phyloP scores from a whole-genome alignment of 2,329 filamentous ascomycete species.

The Aureobasidium leucospermi region DNA sequence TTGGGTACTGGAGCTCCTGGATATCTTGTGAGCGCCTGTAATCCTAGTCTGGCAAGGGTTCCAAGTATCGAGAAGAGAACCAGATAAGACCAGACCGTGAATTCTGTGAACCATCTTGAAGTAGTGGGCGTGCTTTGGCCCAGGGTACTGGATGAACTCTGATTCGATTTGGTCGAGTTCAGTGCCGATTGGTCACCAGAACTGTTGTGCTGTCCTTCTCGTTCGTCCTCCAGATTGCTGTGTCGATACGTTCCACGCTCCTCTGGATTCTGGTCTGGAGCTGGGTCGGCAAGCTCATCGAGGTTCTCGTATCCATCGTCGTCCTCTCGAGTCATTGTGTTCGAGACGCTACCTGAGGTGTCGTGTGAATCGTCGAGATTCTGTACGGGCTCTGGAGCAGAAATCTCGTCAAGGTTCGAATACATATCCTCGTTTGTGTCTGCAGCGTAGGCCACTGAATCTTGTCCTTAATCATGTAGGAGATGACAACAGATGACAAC shows the following conservation, averaged over 20 bases:
- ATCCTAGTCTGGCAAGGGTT: conserved; percentile 69
- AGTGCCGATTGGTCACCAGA: too few relatives aligned
- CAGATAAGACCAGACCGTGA: conserved; percentile 66
- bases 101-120: background rate
- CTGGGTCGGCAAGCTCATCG: conserved; percentile 17
- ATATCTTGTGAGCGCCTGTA: conserved; percentile 69
- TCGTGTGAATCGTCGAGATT: background rate
- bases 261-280: conserved; percentile 18
- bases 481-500: too few relatives aligned
- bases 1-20: conserved; percentile 65
- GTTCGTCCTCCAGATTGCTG: conserved; percentile 14
- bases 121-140: too few relatives aligned
- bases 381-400: background rate
- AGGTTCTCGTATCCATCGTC: conserved; percentile 4
- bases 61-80: conserved; percentile 78
- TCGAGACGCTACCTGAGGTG: background rate
- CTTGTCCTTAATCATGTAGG: too few relatives aligned
- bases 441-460: background rate
- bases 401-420: background rate
- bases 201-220: background rate
- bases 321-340: background rate
- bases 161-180: too few relatives aligned
- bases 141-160: too few relatives aligned
- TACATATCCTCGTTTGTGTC: background rate
- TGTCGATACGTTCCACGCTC: conserved; percentile 12